phyloP scores from a whole-genome alignment of 2,329 filamentous ascomycete genomes.

The Botrytis galanthina region DNA sequence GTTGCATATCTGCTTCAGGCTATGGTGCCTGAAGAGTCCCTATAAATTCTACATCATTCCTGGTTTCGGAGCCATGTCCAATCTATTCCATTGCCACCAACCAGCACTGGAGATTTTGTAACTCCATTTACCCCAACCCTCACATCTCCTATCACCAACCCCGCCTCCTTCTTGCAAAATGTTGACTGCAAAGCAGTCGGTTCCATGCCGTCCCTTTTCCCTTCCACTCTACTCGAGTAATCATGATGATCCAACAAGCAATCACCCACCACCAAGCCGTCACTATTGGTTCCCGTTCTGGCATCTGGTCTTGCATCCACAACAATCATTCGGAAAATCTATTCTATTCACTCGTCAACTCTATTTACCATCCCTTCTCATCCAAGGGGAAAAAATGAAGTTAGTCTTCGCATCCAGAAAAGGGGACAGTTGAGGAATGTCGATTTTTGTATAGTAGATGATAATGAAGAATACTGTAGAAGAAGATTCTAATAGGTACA shows the following conservation, averaged over 20 bases:
- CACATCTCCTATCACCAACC: not conserved
- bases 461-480: too few relatives aligned
- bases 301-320: not conserved
- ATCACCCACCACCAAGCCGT: not conserved
- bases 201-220: not conserved
- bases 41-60: not conserved
- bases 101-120: not conserved
- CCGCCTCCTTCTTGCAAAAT: not conserved
- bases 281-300: not conserved
- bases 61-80: not conserved
- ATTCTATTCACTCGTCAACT: not conserved
- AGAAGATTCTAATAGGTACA: too few relatives aligned
- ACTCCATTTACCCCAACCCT: too few relatives aligned
- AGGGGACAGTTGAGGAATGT: too few relatives aligned
- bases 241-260: not conserved
- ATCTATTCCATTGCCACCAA: not conserved
- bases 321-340: not conserved
- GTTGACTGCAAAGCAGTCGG: not conserved
- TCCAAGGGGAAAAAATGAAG: not conserved
- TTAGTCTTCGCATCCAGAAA: not conserved
- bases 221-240: not conserved
- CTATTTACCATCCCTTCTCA: not conserved
- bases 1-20: constrained; percentile 14
- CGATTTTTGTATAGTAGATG: too few relatives aligned
- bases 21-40: not conserved